Conservation (phyloP, 805 yeast species). For the Ogataea wickerhamii region DNA sequence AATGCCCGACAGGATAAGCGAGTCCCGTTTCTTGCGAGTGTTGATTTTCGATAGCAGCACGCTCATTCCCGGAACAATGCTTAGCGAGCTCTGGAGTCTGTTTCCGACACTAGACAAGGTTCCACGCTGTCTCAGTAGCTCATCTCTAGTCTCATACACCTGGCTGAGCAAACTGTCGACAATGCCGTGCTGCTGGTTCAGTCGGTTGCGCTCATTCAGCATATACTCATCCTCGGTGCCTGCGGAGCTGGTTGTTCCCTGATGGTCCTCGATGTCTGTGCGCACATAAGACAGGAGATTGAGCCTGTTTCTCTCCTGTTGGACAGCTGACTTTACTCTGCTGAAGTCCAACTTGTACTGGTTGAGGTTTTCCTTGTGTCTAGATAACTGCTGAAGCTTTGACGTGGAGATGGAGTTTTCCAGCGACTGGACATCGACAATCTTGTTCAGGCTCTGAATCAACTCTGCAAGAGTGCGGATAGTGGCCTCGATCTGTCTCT, state of each 20-base stretch:
- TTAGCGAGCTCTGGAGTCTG: conserved; percentile 56
- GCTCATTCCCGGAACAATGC: conserved; percentile 79
- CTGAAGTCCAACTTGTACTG: conserved; percentile 66
- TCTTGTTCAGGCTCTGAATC: conserved; percentile 47
- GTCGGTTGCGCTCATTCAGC: conserved; percentile 70
- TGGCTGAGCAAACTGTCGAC: conserved; percentile 80
- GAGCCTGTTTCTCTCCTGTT: conserved; percentile 72
- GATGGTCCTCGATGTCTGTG: conserved; percentile 71
- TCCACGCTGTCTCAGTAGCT: conserved; percentile 67
- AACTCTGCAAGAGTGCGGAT: conserved; percentile 51
- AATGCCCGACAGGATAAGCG: conserved; percentile 73
- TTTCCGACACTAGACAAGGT: conserved; percentile 60
- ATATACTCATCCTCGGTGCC: conserved; percentile 45
- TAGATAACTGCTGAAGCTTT: conserved; percentile 72
- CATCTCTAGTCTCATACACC: conserved; percentile 89
- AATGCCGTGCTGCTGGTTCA: conserved; percentile 65
- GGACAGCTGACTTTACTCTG: conserved; percentile 40
- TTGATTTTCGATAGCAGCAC: conserved; percentile 74
- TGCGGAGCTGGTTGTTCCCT: conserved; percentile 36
- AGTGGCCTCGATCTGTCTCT: conserved; percentile 46
- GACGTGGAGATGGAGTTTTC: conserved; percentile 57
- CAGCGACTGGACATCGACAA: conserved; percentile 42
- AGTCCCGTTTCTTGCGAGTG: conserved; percentile 84
- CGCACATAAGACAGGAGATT: conserved; percentile 75
- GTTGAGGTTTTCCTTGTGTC: conserved; percentile 72